These are phyloP conservation scores for Magnolia changhungtana DNA, from an alignment of 164 flowering plant species.

Conservation along the genomic window DNA sequence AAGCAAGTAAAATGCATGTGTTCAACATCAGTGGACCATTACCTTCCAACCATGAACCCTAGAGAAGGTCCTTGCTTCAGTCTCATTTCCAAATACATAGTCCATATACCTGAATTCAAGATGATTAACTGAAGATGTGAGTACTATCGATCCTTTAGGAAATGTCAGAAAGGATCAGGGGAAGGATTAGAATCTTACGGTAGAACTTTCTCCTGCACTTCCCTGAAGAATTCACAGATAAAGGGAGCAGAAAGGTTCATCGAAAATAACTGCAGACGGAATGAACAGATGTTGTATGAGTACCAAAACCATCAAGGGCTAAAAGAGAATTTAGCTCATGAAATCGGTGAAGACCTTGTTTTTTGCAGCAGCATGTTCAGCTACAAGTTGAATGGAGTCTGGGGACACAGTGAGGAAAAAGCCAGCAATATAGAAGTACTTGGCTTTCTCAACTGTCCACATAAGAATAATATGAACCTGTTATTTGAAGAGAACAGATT, in stretches of 20 bases:
- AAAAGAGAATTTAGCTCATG: background rate
- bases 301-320: too few species aligned
- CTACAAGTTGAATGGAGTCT: slow-evolving; percentile 74
- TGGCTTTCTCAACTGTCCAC: slow-evolving; percentile 87
- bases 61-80: slow-evolving; percentile 59
- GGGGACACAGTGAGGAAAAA: slow-evolving; percentile 96
- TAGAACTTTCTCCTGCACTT: slow-evolving; percentile 70
- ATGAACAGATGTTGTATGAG: background rate
- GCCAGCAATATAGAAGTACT: slow-evolving; percentile 86
- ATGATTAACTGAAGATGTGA: background rate
- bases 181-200: slow-evolving; percentile 54
- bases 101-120: slow-evolving; percentile 61
- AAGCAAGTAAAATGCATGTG: background rate
- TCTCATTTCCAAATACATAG: slow-evolving; percentile 41
- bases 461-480: background rate
- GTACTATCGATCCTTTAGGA: background rate
- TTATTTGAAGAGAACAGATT: background rate
- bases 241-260: slow-evolving; percentile 98
- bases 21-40: slow-evolving; percentile 10
- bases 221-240: slow-evolving; percentile 91
- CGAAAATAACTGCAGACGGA: slow-evolving; percentile 49
- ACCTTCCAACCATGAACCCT: slow-evolving; percentile 97
- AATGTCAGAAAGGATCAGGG: slow-evolving; percentile 2
- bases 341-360: slow-evolving; percentile 39
- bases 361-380: slow-evolving; percentile 69